Conservation (phyloP, 164 flowering plant species). For the Vitis riparia region DNA sequence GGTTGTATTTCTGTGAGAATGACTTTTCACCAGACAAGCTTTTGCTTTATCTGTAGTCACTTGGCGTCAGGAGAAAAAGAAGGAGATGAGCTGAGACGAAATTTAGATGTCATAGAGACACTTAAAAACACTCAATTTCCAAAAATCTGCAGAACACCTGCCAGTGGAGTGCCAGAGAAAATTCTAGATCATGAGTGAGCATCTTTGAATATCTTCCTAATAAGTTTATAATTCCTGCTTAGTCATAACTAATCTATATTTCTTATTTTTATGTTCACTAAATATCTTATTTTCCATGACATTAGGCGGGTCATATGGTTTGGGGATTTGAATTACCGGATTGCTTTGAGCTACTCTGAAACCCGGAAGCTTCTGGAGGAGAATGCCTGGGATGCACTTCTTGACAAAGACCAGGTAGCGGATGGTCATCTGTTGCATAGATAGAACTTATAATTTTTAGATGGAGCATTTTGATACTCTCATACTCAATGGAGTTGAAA, state of each 20-base stretch:
- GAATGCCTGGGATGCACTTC: constrained; percentile 72
- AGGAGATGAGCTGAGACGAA: constrained; percentile 81
- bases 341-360: constrained; percentile 66
- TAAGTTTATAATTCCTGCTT: background rate
- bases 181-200: constrained; percentile 81
- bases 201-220: background rate
- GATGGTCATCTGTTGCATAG: background rate
- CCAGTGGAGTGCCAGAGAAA: constrained; percentile 57
- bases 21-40: constrained; percentile 66
- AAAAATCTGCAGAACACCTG: constrained; percentile 47
- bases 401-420: constrained; percentile 79
- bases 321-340: constrained; percentile 90
- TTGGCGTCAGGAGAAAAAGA: constrained; percentile 91
- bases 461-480: background rate
- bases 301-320: constrained; percentile 79
- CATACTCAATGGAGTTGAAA: background rate
- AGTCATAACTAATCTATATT: background rate
- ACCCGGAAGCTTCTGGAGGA: constrained; percentile 55
- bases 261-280: background rate
- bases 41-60: constrained; percentile 86
- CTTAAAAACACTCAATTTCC: constrained; percentile 70
- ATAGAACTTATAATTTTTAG: background rate
- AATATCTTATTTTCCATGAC: constrained; percentile 1
- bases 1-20: constrained; percentile 87
- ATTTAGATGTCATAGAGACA: constrained; percentile 71